Conservation (phyloP, 345 rosid genomes). For the Euclidium syriacum region DNA sequence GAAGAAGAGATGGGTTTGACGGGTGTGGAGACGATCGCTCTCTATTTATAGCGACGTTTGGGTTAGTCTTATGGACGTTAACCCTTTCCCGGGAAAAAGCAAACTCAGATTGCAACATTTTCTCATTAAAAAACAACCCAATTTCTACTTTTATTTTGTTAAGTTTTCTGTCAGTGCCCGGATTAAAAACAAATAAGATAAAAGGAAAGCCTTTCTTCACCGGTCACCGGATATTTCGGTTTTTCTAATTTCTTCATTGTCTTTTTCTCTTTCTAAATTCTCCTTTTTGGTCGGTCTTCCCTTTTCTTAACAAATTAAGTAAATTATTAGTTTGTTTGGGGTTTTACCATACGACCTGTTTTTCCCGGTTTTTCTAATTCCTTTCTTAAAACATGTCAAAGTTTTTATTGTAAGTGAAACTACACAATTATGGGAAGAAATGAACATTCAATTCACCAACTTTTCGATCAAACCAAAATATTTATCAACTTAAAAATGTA, state of each 20-base stretch:
- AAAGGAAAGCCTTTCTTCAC: not conserved
- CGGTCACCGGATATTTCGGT: not conserved
- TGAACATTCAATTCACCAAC: too few relatives aligned
- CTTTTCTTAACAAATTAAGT: not conserved
- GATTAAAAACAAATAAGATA: not conserved
- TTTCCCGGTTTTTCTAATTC: slow-evolving; percentile 2
- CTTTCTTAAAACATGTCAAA: not conserved
- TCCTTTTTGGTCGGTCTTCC: slow-evolving; percentile 14
- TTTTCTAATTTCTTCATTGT: not conserved
- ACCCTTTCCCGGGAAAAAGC: slow-evolving; percentile 33
- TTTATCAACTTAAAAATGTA: too few relatives aligned
- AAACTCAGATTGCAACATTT: not conserved
- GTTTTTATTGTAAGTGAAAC: not conserved
- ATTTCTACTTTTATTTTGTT: not conserved
- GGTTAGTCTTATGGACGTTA: slow-evolving; percentile 19
- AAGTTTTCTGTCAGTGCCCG: not conserved
- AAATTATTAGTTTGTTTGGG: not conserved
- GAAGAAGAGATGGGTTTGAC: slow-evolving; percentile 13
- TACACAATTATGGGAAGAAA: not conserved
- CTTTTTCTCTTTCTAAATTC: not conserved
- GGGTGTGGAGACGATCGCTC: slow-evolving; percentile 16
- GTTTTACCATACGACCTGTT: slow-evolving; percentile 5
- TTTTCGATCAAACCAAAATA: too few relatives aligned
- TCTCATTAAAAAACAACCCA: not conserved
- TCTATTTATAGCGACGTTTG: slow-evolving; percentile 31